phyloP scores from a whole-genome alignment of 129 eudicot genomes.

The Lactuca saligna region DNA sequence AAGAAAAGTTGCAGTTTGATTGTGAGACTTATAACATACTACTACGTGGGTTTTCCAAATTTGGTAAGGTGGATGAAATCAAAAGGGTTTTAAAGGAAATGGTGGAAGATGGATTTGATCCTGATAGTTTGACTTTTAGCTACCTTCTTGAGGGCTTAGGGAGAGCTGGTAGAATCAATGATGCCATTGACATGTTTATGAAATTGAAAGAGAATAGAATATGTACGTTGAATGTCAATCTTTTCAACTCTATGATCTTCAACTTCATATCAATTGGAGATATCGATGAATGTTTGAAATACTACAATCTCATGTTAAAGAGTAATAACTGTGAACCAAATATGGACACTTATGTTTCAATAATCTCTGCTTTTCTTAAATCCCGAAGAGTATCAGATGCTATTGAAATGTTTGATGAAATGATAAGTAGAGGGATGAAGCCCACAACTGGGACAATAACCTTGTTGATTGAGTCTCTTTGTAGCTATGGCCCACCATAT shows the following conservation, averaged over 20 bases:
- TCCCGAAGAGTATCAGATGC: conserved; percentile 80
- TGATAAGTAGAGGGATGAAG: conserved; percentile 52
- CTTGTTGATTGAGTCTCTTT: conserved; percentile 48
- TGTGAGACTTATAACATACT: conserved; percentile 45
- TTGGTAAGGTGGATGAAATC: conserved; percentile 63
- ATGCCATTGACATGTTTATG: conserved; percentile 62
- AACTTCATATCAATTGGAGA: conserved; percentile 52
- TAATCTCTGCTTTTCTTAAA: conserved; percentile 57
- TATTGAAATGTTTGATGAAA: conserved; percentile 72
- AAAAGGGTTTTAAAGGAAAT: conserved; percentile 60
- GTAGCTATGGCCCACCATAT: conserved; percentile 91
- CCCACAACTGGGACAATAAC: conserved; percentile 67
- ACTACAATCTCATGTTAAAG: conserved; percentile 57
- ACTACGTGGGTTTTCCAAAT: conserved; percentile 68
- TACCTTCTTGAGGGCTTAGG: conserved; percentile 76
- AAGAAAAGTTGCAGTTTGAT: conserved; percentile 44
- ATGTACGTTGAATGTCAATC: conserved; percentile 37
- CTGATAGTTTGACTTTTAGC: conserved; percentile 60
- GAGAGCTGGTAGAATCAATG: conserved; percentile 64
- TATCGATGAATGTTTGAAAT: conserved; percentile 60
- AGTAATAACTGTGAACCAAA: conserved; percentile 51
- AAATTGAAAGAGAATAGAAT: conserved; percentile 42
- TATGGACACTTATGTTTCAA: conserved; percentile 50
- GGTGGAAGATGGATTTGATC: conserved; percentile 75
- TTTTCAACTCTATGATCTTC: conserved; percentile 71